Evolutionary conservation across 164 flowering plant species (phyloP), one percentile per base, ranked within the genome.

Genomic region (Chloranthus sessilifolius): DNA sequence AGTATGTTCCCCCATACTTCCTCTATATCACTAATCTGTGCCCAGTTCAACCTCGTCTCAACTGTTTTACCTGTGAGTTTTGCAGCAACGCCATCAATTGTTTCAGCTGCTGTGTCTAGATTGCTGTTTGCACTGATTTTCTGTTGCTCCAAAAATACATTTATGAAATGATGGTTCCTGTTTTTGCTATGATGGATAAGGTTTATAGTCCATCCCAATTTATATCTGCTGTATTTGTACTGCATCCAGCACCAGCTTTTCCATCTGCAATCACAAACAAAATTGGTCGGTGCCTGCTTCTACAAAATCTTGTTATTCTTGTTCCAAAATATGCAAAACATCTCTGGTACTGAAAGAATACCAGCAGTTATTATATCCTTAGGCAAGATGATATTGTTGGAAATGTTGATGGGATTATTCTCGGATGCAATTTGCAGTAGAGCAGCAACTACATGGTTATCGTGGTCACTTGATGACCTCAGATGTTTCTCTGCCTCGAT

Each of bases 401-500:
- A 39, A 29, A 23, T 53, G 44, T 53, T 48, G 43, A 27, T 40
- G 20, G 63, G 34, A 21, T 20, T 12, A 27, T 38, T 26, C n/a
- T 23, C n/a, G 8, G 72, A 49, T 41, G 72, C 58, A 36, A 72
- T 50, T 52, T 72, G 64, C 26, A 72, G 39, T 4, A 72, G 56
- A 12, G 67, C 59, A 10, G 69, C 64, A 47, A 52, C 37, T n/a
- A 64, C 30, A 63, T 64, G 43, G 8, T 69, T 61, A 8, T 51
- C 47, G 5, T 63, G 53, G 54, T 67, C 72, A 52, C 22, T 54
- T 16, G 67, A 61, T 11, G 55, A 50, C 23, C 38, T 59, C 42
- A 51, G 50, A 27, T 72, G 72, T 60, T 64, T 72, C 52, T 67
- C 60, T 36, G 66, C 56, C 33, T 68, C 67, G 39, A 61, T 58